These are phyloP conservation scores for Luffa acutangula DNA, from an alignment of 306 rosid genomes.

Conservation along the genomic window DNA sequence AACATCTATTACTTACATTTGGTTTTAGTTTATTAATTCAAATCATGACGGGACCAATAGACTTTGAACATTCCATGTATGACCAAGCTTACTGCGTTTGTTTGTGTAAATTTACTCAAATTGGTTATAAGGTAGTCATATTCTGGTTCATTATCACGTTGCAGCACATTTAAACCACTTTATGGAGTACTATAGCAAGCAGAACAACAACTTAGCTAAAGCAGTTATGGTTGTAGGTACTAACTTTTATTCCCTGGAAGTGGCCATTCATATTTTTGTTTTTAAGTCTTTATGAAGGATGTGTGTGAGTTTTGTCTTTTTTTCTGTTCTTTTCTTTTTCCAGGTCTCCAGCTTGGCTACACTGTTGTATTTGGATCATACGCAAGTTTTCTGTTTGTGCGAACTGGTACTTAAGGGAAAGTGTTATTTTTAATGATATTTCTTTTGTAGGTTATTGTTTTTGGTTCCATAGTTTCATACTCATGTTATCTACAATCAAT, in stretches of 20 bases:
- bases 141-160: conserved; percentile 17
- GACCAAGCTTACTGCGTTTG: not conserved
- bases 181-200: conserved; percentile 59
- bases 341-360: conserved; percentile 95
- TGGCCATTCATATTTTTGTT: not conserved
- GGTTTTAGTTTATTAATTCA: not conserved
- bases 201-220: conserved; percentile 51
- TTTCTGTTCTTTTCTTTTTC: not conserved
- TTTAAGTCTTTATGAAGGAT: not conserved
- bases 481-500: not conserved
- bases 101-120: conserved; percentile 2
- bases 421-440: not conserved
- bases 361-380: conserved; percentile 87
- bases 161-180: conserved; percentile 95
- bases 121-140: conserved; percentile 8
- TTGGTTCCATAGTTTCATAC: not conserved
- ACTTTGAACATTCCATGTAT: not conserved
- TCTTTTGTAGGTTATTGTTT: not conserved
- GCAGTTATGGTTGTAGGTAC: conserved; percentile 58
- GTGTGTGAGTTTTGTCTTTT: not conserved
- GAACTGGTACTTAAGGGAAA: conserved; percentile 51
- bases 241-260: conserved; percentile 5
- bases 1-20: not conserved
- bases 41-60: not conserved
- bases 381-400: conserved; percentile 86